Conservation (phyloP, 208 protist genomes). For the Naegleria fowleri region DNA sequence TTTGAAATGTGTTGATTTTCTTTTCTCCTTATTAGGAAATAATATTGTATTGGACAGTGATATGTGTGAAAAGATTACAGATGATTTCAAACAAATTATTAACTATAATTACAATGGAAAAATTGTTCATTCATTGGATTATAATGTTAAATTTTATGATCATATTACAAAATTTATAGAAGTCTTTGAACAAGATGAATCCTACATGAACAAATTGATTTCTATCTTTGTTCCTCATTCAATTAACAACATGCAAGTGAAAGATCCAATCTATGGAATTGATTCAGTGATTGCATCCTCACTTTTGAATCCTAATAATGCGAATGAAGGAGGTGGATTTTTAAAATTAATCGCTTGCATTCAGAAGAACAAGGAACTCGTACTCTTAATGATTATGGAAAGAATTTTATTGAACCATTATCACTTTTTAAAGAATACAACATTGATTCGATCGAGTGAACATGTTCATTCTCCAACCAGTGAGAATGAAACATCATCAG, state of each 20-base stretch:
- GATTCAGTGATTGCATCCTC: neutral
- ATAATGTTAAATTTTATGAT: neutral
- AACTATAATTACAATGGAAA: neutral
- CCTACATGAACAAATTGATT: neutral
- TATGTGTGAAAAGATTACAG: neutral
- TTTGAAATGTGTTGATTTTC: neutral
- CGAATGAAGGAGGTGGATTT: neutral
- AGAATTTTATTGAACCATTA: neutral
- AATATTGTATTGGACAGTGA: neutral
- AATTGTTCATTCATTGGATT: neutral
- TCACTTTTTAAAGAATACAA: neutral
- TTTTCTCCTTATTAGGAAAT: neutral
- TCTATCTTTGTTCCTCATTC: neutral
- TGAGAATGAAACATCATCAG: too few species aligned
- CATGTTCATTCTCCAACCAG: too few species aligned
- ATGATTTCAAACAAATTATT: neutral
- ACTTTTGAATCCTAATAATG: neutral
- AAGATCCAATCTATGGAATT: neutral
- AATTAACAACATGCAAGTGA: too few species aligned
- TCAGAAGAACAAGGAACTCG: neutral
- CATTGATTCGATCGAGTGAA: too few species aligned
- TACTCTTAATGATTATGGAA: neutral
- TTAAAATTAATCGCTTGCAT: neutral
- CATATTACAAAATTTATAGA: neutral
- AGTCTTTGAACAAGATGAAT: constrained; percentile 2